A percentile compares a stretch with the other conserved stretches of the same genome.
Conservation (phyloP, 306 rosid species). For the Vigna reflexopilosa region DNA sequence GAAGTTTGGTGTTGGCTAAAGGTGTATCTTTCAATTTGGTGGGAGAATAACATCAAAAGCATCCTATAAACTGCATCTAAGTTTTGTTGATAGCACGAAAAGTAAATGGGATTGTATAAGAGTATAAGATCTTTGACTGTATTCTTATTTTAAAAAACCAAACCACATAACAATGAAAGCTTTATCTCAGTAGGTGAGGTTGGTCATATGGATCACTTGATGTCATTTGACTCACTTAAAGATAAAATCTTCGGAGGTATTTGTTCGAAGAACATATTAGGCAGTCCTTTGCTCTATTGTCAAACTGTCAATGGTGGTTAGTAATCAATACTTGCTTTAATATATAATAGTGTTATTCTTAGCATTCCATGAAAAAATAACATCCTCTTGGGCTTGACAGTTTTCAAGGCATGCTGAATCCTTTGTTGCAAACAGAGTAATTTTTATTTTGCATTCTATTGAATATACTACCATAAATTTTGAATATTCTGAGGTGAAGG, state of each 20-base stretch:
- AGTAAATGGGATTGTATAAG: not conserved
- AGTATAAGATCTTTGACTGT: no score
- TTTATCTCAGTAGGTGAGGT: not conserved
- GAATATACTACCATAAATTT: not conserved
- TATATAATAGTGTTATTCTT: not conserved
- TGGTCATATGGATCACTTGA: not conserved
- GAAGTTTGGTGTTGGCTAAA: not conserved
- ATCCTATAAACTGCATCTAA: not conserved
- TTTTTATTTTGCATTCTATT: conserved; percentile 8
- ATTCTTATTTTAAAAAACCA: no score
- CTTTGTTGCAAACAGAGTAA: conserved; percentile 8
- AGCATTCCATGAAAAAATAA: conserved; percentile 16
- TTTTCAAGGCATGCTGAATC: not conserved
- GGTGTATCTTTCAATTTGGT: not conserved
- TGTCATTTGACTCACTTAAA: not conserved
- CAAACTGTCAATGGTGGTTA: not conserved
- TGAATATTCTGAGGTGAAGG: no score
- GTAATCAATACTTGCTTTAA: conserved; percentile 18
- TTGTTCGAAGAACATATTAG: not conserved
- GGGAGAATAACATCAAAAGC: not conserved
- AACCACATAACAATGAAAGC: not conserved
- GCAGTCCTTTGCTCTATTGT: not conserved
- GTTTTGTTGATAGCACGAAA: not conserved
- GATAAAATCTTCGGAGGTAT: not conserved
- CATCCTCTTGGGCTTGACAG: not conserved